Conservation (phyloP, 345 rosid species). For the Eucalyptus curtisii region DNA sequence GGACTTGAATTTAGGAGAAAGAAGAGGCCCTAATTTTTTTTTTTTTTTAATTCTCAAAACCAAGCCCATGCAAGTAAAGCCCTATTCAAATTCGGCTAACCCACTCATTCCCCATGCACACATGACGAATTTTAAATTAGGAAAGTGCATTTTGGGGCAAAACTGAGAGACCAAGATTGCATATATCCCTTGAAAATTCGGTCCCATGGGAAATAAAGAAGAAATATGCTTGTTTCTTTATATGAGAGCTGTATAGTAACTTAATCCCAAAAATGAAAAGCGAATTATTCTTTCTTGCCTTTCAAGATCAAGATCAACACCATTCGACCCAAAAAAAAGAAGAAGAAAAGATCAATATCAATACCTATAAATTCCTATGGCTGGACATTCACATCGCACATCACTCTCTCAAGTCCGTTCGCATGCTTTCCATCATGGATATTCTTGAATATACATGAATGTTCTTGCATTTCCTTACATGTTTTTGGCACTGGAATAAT, state of each 20-base stretch:
- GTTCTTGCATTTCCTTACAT: not conserved
- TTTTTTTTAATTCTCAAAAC: not conserved
- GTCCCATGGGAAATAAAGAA: not conserved
- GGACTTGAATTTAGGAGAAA: not conserved
- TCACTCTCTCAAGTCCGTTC: not conserved
- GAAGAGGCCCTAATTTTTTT: not conserved
- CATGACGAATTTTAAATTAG: not conserved
- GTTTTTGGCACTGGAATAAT: not conserved
- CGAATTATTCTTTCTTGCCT: not conserved
- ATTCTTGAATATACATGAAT: not conserved
- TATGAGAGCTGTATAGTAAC: not conserved
- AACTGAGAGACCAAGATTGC: not conserved
- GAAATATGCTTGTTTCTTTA: not conserved
- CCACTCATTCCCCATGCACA: not conserved
- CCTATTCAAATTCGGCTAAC: not conserved
- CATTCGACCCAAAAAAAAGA: not conserved
- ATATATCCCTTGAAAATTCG: not conserved
- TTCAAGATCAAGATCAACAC: not conserved
- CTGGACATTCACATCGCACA: not conserved
- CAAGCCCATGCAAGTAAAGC: not conserved
- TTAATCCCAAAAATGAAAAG: not conserved
- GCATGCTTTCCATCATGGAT: not conserved
- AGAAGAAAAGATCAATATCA: not conserved
- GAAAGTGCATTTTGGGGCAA: not conserved
- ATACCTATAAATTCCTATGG: not conserved